These are phyloP conservation scores for Lactarius evosmus DNA, from an alignment of 768 basidiomycete genomes.

Conservation along the genomic window DNA sequence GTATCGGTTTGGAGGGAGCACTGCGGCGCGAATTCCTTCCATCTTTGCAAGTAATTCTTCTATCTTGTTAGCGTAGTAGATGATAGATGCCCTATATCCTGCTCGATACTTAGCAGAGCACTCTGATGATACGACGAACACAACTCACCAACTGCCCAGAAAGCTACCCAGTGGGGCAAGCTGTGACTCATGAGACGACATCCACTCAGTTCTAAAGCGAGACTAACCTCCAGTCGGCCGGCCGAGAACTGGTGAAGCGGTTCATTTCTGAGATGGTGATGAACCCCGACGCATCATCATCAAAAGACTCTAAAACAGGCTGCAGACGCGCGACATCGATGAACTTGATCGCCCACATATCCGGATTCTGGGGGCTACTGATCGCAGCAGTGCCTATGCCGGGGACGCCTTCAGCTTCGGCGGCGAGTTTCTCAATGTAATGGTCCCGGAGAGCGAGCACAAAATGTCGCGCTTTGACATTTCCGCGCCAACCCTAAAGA, in stretches of 20 bases:
- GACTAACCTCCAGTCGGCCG: constrained; percentile 32
- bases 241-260: constrained; percentile 31
- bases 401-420: neutral
- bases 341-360: constrained; percentile 33
- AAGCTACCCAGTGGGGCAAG: constrained; percentile 35
- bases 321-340: constrained; percentile 29
- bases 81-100: constrained; percentile 23
- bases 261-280: constrained; percentile 37
- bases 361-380: constrained; percentile 6
- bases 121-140: neutral
- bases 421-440: constrained; percentile 30
- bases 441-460: constrained; percentile 35
- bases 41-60: constrained; percentile 19
- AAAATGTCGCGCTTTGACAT: constrained; percentile 25
- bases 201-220: neutral
- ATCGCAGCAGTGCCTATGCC: neutral
- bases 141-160: constrained; percentile 32
- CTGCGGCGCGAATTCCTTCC: constrained; percentile 13
- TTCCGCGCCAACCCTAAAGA: constrained; percentile 25
- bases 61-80: constrained; percentile 21
- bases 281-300: constrained; percentile 37
- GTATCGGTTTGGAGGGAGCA: constrained; percentile 15
- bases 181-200: constrained; percentile 14
- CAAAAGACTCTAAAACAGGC: constrained; percentile 35
- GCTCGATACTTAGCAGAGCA: neutral